Percentiles rank a stretch among this genome's conserved stretches.
phyloP scores from a whole-genome alignment of 163 green algal species.

The Volvox carteri region DNA sequence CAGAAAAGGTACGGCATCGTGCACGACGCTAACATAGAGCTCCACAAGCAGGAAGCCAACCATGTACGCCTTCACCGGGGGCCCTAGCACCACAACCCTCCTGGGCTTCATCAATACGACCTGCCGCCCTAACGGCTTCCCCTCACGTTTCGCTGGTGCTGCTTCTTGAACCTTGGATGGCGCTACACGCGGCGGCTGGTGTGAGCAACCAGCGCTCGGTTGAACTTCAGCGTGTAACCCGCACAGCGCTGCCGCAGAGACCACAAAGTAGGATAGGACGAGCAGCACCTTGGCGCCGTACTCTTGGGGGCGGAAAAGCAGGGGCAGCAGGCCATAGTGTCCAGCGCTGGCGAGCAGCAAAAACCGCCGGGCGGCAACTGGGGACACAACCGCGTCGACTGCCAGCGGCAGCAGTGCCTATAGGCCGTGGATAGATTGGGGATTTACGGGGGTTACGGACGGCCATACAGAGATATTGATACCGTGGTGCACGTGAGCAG shows the following conservation, averaged over 20 bases:
- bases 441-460: background rate
- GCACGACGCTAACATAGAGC: constrained; percentile 73
- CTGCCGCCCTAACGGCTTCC: background rate
- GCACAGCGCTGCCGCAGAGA: background rate
- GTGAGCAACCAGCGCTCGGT: background rate
- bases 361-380: constrained; percentile 64
- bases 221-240: background rate
- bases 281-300: constrained; percentile 32
- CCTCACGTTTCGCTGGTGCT: background rate
- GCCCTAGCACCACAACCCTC: background rate
- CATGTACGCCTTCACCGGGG: constrained; percentile 66
- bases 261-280: constrained; percentile 8
- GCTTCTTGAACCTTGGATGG: background rate
- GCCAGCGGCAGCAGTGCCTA: constrained; percentile 67
- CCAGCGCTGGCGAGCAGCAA: constrained; percentile 76
- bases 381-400: constrained; percentile 59
- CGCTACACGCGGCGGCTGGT: background rate
- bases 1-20: constrained; percentile 65
- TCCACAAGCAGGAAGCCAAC: constrained; percentile 82
- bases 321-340: constrained; percentile 89
- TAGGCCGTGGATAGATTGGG: background rate
- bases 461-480: background rate
- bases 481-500: too few relatives aligned
- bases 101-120: background rate
- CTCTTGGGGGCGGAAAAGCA: constrained; percentile 80